Evolutionary conservation across 208 protist species (phyloP).

Genomic region (Dictyostelium gargantuum): DNA sequence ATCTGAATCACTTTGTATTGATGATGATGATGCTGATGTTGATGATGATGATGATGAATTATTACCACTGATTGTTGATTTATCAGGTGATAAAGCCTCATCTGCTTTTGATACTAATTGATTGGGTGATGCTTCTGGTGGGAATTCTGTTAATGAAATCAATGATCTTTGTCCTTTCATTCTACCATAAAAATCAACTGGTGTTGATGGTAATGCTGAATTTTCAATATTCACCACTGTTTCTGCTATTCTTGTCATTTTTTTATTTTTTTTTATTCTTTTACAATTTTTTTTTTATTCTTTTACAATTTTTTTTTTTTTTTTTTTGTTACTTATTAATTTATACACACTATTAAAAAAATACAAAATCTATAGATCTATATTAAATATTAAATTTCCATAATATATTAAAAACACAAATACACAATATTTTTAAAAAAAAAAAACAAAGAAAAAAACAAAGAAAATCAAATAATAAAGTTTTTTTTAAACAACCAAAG

Average conservation of each 20-base stretch:
- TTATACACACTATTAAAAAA: too few species aligned
- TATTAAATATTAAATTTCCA: too few species aligned
- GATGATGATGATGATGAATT: not conserved
- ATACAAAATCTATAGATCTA: too few species aligned
- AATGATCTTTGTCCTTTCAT: constrained; percentile 53
- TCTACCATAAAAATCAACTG: constrained; percentile 47
- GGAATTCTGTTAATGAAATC: constrained; percentile 6
- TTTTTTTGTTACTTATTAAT: not conserved
- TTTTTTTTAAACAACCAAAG: too few species aligned
- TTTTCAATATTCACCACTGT: not conserved
- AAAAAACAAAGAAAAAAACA: too few species aligned
- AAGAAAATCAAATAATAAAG: too few species aligned
- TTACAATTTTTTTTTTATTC: not conserved
- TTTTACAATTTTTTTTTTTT: not conserved
- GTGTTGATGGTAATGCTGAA: constrained; percentile 18
- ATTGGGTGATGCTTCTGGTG: constrained; percentile 37
- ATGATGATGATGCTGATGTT: not conserved
- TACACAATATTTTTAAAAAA: too few species aligned
- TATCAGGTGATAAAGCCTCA: not conserved
- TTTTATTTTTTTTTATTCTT: not conserved
- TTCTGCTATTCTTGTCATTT: constrained; percentile 35
- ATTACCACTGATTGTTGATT: not conserved
- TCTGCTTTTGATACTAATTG: not conserved
- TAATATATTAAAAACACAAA: too few species aligned
- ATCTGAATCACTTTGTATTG: not conserved